These are phyloP conservation scores for Magnusiomyces tetraspermus DNA, from an alignment of 1,139 yeast species.

Conservation along the genomic window DNA sequence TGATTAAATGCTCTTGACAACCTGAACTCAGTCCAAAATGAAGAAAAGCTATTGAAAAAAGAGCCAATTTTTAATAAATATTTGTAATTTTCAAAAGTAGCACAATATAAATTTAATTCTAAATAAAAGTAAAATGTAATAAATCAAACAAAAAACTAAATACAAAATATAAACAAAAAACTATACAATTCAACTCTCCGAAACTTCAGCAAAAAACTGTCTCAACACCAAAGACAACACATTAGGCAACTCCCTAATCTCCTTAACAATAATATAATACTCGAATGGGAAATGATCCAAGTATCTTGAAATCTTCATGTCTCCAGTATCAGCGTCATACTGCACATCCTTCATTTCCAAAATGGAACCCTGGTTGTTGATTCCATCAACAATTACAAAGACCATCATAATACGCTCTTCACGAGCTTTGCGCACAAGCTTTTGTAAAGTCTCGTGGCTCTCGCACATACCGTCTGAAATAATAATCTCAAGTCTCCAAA, in stretches of 20 bases:
- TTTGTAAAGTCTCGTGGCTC: conserved; percentile 72
- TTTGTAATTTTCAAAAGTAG: too few species aligned
- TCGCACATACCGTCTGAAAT: conserved; percentile 96
- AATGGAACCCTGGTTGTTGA: conserved; percentile 74
- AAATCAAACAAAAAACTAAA: background rate
- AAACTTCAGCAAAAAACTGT: conserved; percentile 77
- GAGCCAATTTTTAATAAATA: too few species aligned
- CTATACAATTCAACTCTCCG: conserved; percentile 22
- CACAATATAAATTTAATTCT: background rate
- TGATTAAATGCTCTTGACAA: too few species aligned
- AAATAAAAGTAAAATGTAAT: background rate
- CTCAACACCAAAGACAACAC: conserved; percentile 83
- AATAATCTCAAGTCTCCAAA: conserved; percentile 91
- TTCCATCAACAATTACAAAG: conserved; percentile 87
- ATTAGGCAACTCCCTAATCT: conserved; percentile 82
- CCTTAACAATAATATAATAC: conserved; percentile 85
- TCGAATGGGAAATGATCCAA: conserved; percentile 95
- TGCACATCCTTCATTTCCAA: conserved; percentile 91
- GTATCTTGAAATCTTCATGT: conserved; percentile 71
- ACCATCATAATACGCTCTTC: conserved; percentile 92
- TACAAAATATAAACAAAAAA: background rate
- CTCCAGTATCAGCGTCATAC: conserved; percentile 65
- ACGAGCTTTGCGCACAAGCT: conserved; percentile 82
- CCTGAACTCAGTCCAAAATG: background rate
- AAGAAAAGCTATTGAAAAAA: background rate